Evolutionary conservation across 352 stramenopile species (phyloP), one percentile per base, ranked within the genome.

Genomic region (Phytopythium oedochilum): DNA sequence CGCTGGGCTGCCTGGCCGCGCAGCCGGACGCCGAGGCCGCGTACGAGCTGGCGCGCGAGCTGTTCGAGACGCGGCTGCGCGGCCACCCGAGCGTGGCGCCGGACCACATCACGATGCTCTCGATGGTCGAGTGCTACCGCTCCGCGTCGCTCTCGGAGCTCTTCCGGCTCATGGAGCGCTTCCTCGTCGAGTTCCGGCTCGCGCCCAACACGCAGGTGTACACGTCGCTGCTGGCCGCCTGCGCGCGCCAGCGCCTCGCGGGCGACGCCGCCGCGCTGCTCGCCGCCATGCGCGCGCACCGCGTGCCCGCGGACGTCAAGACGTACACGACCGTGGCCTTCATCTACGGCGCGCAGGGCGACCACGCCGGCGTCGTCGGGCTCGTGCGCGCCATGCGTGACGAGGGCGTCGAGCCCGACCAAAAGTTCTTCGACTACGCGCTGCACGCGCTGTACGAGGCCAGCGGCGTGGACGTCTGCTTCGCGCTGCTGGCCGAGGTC

Each of bases 51-150:
- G 82, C 75, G 20, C 75, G 78, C 38, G 73, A 88, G 20, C 63
- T 90, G 10, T 92, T 92, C 49, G 29, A 43, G 29, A 63, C 67
- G 15, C 70, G 68, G n/a, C 70, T 92, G 63, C 29, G 82, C n/a
- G 59, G 61, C 50, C 83, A 85, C 40, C 73, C 77, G 28, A 73
- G 67, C 43, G 54, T 92, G 11, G 38, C 55, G 23, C 82, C 79
- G 0, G 72, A 89, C 52, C 70, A 83, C 55, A 78, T 88, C 45
- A 92, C 82, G 52, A 92, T 92, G 79, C 57, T 89, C 25, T 71
- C 86, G 54, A 79, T 90, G 65, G 82, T 90, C 20, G 75, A 89
- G 51, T 89, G 76, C 38, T 73, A 92, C 47, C 66, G 71, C 22
- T 62, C 84, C 3, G 73, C 74, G 18, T 63, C 82, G 14, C 75